Evolutionary conservation across 148 eudicot genomes (phyloP), one percentile per base, ranked within the genome.

Genomic region (Cornus kousa): DNA sequence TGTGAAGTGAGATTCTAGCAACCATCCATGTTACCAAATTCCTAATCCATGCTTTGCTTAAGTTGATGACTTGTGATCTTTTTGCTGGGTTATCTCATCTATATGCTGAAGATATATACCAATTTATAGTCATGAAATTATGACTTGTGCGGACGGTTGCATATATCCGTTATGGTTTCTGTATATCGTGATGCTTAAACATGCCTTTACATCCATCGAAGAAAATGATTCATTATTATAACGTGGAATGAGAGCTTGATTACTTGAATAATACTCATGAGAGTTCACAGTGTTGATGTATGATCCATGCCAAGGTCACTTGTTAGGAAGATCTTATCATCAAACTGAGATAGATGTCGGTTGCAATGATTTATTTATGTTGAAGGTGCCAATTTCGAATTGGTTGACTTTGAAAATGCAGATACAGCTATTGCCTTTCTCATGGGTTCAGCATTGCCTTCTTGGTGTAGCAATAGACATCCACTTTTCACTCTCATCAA

Each of bases 391-490:
- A 80, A 87, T 88, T 92, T 91, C 95, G 94, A 91, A 89, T 90
- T 92, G 94, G 97, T 92, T 93, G 99, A 91, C 92, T 97, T 91
- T 85, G 91, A 94, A 94, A 97, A 87, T 97, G 99, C 99, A 97
- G 97, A 97, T 97, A 72, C 89, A 94, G 91, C 88, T 85, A 86
- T 82, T 93, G 88, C 87, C 89, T 87, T 90, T 87, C 89, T 83
- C 91, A 83, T 81, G 90, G 88, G 89, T 92, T 90, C 94, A 91
- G 90, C 99, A 87, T 83, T 93, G 89, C 88, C 87, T 87, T 91
- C 96, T 90, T 86, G 99, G 95, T 96, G 93, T 89, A 86, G 87
- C 97, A 88, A 88, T 91, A 90, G 91, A 85, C 97, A 87, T 82
- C 89, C 92, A 85, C 86, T 83, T 85, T 89, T 88, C 95, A 86